A percentile compares a stretch with the other conserved stretches of the same genome.
These are phyloP conservation scores for Ophiostoma sp. DNA, from an alignment of 2,329 filamentous ascomycete genomes.

Conservation along the genomic window DNA sequence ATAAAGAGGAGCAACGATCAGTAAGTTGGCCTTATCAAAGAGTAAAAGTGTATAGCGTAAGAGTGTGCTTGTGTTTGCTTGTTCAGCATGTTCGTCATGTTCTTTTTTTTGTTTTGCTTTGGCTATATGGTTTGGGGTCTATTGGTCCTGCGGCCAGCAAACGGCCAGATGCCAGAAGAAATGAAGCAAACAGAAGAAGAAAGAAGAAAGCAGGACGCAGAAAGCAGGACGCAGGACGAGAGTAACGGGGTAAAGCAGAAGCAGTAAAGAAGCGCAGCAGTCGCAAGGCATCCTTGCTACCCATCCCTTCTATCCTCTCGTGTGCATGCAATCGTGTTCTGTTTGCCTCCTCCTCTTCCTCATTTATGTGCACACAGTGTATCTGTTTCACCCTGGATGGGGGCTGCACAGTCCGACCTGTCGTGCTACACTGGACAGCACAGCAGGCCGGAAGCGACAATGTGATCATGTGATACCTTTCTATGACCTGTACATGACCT, in stretches of 20 bases:
- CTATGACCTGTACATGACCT: constrained; percentile 10
- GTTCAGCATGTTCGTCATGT: constrained; percentile 5
- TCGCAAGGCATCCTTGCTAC: constrained; percentile 14
- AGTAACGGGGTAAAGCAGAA: background rate
- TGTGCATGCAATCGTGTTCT: constrained; percentile 12
- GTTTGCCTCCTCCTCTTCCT: background rate
- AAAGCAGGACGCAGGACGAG: background rate
- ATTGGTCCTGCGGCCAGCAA: constrained; percentile 17
- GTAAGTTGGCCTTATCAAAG: constrained; percentile 27
- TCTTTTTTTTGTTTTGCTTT: constrained; percentile 19
- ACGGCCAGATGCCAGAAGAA: constrained; percentile 17
- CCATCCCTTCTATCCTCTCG: constrained; percentile 15
- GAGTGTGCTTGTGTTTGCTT: constrained; percentile 13
- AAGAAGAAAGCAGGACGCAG: background rate
- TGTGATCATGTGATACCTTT: background rate
- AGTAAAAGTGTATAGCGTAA: background rate
- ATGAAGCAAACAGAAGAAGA: constrained; percentile 19
- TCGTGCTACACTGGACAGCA: constrained; percentile 19
- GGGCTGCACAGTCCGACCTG: constrained; percentile 3
- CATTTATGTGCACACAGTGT: background rate
- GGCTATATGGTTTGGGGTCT: constrained; percentile 25
- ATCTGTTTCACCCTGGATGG: constrained; percentile 4
- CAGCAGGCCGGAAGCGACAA: constrained; percentile 5
- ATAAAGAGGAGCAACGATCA: constrained; percentile 30
- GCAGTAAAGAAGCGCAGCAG: background rate